Evolutionary conservation across 2,329 filamentous ascomycete genomes (phyloP).

Genomic region (Aspergillus sp.): DNA sequence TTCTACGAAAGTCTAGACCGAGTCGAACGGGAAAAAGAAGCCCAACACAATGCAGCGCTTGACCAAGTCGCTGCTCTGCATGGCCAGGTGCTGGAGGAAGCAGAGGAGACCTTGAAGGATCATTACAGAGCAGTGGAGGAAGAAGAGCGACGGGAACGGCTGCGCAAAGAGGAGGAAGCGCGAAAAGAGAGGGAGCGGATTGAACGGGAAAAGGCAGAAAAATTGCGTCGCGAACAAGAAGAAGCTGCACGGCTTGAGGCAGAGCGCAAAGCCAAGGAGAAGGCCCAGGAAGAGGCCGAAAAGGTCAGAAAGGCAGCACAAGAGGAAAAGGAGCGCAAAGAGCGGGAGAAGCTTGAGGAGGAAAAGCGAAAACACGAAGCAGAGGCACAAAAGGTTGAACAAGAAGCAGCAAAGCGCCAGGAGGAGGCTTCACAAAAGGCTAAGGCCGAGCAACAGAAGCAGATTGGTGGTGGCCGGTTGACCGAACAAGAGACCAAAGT

Average conservation of each 20-base stretch:
- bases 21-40: constrained; percentile 58
- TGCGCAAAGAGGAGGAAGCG: constrained; percentile 31
- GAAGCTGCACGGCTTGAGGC: constrained; percentile 34
- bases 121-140: constrained; percentile 38
- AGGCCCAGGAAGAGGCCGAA: constrained; percentile 30
- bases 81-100: constrained; percentile 56
- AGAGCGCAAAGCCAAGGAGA: constrained; percentile 33
- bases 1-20: constrained; percentile 59
- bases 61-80: constrained; percentile 63
- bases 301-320: constrained; percentile 33
- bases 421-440: constrained; percentile 22
- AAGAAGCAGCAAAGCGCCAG: constrained; percentile 22
- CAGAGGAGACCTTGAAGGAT: constrained; percentile 50
- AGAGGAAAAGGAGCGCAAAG: constrained; percentile 28
- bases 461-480: constrained; percentile 22
- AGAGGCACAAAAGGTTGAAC: constrained; percentile 21
- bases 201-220: constrained; percentile 29
- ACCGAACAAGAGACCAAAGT: constrained; percentile 35
- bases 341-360: constrained; percentile 26
- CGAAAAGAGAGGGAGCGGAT: constrained; percentile 29
- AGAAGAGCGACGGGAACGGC: constrained; percentile 30
- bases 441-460: constrained; percentile 22
- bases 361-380: constrained; percentile 29
- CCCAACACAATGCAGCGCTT: constrained; percentile 61
- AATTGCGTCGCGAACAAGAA: constrained; percentile 27